These are phyloP conservation scores for Chlorella sorokiniana DNA, from an alignment of 139 green algal genomes.

Conservation along the genomic window DNA sequence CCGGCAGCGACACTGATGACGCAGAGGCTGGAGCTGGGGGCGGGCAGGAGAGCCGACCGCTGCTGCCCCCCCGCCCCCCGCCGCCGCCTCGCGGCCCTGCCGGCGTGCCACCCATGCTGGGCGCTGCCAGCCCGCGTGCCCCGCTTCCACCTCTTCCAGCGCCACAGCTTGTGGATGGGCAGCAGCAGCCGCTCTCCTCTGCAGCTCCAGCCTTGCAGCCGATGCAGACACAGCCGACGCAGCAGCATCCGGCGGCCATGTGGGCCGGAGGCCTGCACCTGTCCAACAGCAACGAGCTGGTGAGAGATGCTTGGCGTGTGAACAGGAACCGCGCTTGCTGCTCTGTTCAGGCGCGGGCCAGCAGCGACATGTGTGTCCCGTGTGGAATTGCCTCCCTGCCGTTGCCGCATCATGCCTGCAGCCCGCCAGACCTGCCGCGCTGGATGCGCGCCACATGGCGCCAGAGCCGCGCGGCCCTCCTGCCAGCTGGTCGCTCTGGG, in stretches of 20 bases:
- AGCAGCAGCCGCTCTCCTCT: too few species aligned
- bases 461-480: background rate
- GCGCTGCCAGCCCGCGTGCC: too few species aligned
- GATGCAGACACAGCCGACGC: background rate
- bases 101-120: background rate
- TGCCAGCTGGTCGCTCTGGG: conserved; percentile 8
- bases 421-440: background rate
- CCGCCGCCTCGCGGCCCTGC: background rate
- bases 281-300: background rate
- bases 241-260: background rate
- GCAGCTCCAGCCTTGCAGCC: background rate
- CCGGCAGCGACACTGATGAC: background rate
- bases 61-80: background rate
- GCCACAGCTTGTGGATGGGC: background rate
- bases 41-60: background rate
- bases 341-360: background rate
- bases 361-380: too few species aligned
- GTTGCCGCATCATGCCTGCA: background rate
- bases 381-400: background rate
- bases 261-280: conserved; percentile 1
- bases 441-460: background rate
- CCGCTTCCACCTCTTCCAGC: background rate
- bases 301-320: background rate
- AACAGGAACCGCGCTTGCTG: background rate
- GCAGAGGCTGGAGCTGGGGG: background rate